Conservation (phyloP, 495 filamentous ascomycete genomes). For the Talaromyces trachyspermus region DNA sequence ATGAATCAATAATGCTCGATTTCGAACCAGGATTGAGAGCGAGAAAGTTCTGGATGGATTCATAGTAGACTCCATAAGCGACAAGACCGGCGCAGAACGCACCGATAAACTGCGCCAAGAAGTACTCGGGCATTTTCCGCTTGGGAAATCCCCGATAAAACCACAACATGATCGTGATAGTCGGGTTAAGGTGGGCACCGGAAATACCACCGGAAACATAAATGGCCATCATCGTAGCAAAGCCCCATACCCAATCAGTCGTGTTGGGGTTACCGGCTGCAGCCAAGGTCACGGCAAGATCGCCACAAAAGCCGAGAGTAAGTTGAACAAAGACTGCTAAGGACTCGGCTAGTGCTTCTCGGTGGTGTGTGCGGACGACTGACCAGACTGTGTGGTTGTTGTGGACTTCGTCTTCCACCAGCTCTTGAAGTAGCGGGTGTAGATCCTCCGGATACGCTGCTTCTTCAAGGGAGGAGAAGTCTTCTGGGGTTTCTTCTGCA, state of each 20-base stretch:
- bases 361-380: slow-evolving; percentile 42
- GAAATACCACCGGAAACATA: slow-evolving; percentile 51
- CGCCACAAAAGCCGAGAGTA: slow-evolving; percentile 40
- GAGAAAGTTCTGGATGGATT: slow-evolving; percentile 35
- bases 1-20: slow-evolving; percentile 31
- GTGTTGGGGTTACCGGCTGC: slow-evolving; percentile 37
- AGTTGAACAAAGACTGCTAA: slow-evolving; percentile 38
- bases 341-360: slow-evolving; percentile 43
- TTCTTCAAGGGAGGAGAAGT: slow-evolving; percentile 19
- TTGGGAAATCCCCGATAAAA: slow-evolving; percentile 47
- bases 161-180: slow-evolving; percentile 40
- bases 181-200: slow-evolving; percentile 47
- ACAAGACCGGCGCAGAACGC: slow-evolving; percentile 35
- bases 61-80: slow-evolving; percentile 43
- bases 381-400: slow-evolving; percentile 48
- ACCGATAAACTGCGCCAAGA: slow-evolving; percentile 41
- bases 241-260: slow-evolving; percentile 47
- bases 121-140: slow-evolving; percentile 38
- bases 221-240: slow-evolving; percentile 51
- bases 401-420: slow-evolving; percentile 38
- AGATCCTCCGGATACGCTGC: slow-evolving; percentile 28
- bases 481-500: slow-evolving; percentile 10
- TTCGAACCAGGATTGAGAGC: slow-evolving; percentile 20
- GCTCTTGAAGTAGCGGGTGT: slow-evolving; percentile 31
- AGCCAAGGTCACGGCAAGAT: slow-evolving; percentile 40